Base-by-base conservation (phyloP, 2,329 filamentous ascomycete species). In the Talaromyces atroroseus region DNA sequence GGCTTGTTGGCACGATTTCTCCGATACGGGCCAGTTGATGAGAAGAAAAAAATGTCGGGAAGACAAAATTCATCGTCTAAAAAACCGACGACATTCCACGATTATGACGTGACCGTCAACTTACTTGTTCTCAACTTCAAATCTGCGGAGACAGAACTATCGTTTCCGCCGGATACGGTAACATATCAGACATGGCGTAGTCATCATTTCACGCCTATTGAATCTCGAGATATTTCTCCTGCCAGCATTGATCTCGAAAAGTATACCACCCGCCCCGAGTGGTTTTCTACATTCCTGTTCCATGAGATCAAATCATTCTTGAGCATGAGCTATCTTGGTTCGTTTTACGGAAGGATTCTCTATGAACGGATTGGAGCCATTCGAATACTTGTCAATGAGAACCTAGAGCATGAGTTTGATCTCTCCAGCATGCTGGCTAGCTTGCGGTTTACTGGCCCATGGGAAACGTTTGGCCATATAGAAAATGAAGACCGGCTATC, bases 351-450 rank as follows among this genome's bases (percentile, higher is more conserved):
- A 40, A 26, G 38, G 29, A 18, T 18, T 5, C 18, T 54, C 20
- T 54, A 54, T 20, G 52, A 48, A 24, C 52, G n/a, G 8, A 47
- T 48, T 26, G 52, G 52, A 29, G 38, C 29, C 3, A 54, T 48
- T 24, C 42, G 20, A n/a, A 40, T 54, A 18, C 44, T 36, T 40
- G 52, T 54, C 16, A 26, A 54, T 48, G 52, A 42, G 18, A 5
- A 54, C 5, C 16, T 48, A 8, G 6, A 47, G 7, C 26, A 8
- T 40, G 52, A 47, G 24, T 46, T 47, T 24, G 29, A 56, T 23
- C 54, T 56, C 23, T n/a, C 47, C 12, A 20, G 24, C n/a, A 42
- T 12, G 24, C 20, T 56, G 21, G 48, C 24, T 23, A 10, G 32
- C 26, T 6, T 56, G 26, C 24, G 12, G 20, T 50, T 50, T 36